phyloP scores from a whole-genome alignment of 2,329 filamentous ascomycete species.

The Mycosphaerelloides madeirae region DNA sequence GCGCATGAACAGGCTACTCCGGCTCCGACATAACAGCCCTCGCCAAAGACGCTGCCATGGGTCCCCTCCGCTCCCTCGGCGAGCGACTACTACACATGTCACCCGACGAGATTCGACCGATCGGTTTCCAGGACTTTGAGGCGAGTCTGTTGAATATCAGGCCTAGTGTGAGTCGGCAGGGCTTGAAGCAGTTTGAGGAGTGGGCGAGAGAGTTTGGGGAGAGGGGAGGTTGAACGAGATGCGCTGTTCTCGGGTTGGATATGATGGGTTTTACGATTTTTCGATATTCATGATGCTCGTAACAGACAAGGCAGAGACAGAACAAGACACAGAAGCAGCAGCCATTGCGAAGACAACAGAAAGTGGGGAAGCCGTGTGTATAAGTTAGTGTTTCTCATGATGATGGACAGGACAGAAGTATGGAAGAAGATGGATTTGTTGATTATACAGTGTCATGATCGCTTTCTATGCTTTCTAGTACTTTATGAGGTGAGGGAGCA shows the following conservation, averaged over 20 bases:
- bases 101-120: constrained; percentile 90
- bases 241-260: background rate
- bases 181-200: constrained; percentile 83
- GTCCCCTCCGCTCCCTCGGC: constrained; percentile 80
- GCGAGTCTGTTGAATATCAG: constrained; percentile 79
- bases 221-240: constrained; percentile 61
- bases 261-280: background rate
- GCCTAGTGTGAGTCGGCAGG: constrained; percentile 80
- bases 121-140: constrained; percentile 75
- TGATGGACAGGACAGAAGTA: too few species aligned
- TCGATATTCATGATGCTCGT: too few species aligned
- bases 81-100: constrained; percentile 86
- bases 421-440: too few species aligned
- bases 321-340: too few species aligned
- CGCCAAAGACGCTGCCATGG: constrained; percentile 97
- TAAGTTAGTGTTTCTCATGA: too few species aligned
- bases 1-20: constrained; percentile 79
- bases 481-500: too few species aligned
- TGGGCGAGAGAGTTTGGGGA: constrained; percentile 95
- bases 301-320: too few species aligned
- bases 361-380: too few species aligned
- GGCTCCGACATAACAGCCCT: constrained; percentile 95
- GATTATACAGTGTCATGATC: too few species aligned
- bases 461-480: too few species aligned
- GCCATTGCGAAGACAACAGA: too few species aligned